Conservation (phyloP, 768 basidiomycete genomes). For the Mycena latifolia region DNA sequence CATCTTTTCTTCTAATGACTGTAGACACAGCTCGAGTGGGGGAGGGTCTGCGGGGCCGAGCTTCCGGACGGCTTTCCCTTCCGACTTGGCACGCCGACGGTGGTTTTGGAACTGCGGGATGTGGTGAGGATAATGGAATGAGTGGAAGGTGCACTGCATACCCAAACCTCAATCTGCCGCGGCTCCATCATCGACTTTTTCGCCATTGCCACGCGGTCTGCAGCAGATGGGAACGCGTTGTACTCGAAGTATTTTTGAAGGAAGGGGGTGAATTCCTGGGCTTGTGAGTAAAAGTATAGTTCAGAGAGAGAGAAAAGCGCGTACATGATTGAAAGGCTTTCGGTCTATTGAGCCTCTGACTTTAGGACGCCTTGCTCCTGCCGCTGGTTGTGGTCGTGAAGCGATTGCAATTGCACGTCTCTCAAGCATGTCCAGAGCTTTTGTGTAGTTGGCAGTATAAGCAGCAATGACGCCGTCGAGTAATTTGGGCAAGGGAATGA, state of each 20-base stretch:
- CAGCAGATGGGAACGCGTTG: conserved; percentile 59
- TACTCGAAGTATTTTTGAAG: conserved; percentile 61
- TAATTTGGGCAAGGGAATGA: conserved; percentile 1
- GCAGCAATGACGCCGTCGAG: not conserved
- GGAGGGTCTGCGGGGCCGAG: conserved; percentile 33
- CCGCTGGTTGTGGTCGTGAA: no score
- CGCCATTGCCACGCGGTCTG: conserved; percentile 56
- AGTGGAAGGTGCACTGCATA: conserved; percentile 36
- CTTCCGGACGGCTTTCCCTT: conserved; percentile 40
- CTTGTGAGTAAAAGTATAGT: no score
- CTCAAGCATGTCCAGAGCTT: not conserved
- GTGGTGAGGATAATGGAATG: not conserved
- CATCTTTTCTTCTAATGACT: conserved; percentile 44
- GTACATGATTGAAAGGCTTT: conserved; percentile 41
- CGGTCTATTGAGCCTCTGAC: not conserved
- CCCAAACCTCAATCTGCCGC: conserved; percentile 69
- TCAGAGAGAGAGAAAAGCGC: no score
- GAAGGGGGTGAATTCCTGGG: conserved; percentile 59
- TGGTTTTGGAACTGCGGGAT: conserved; percentile 66
- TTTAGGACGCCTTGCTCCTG: no score
- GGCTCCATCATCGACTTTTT: conserved; percentile 55
- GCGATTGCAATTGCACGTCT: no score
- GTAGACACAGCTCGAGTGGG: conserved; percentile 40
- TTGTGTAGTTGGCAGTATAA: not conserved
- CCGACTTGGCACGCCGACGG: conserved; percentile 54